These are phyloP conservation scores for Martensiomyces pterosporus DNA, from an alignment of 192 early-diverging fungal genomes.

Conservation along the genomic window DNA sequence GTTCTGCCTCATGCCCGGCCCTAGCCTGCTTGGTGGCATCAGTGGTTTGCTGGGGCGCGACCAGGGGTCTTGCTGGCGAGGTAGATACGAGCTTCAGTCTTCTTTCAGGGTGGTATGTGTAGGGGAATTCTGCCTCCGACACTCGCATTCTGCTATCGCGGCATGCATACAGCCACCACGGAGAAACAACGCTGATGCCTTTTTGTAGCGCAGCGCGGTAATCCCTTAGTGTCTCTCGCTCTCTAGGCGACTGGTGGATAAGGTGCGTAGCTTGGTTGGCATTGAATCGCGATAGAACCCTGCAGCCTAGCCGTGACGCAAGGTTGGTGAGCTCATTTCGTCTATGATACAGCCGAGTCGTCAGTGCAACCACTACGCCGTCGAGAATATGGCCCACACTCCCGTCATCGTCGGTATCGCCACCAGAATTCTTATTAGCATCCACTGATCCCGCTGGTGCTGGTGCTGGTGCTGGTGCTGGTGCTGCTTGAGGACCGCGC, in stretches of 20 bases:
- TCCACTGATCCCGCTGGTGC: too few relatives aligned
- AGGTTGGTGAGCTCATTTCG: conserved; percentile 30
- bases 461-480: not conserved
- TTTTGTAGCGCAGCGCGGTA: conserved; percentile 22
- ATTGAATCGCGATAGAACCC: conserved; percentile 31
- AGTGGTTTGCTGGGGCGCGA: too few relatives aligned
- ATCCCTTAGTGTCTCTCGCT: conserved; percentile 36
- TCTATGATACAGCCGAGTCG: conserved; percentile 32
- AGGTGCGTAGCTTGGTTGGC: conserved; percentile 30
- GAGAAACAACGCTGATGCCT: conserved; percentile 36
- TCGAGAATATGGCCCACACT: conserved; percentile 3
- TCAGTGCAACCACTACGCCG: conserved; percentile 31
- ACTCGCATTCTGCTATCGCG: conserved; percentile 14
- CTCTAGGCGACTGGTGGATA: conserved; percentile 45
- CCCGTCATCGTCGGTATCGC: not conserved
- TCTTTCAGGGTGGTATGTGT: conserved; percentile 38
- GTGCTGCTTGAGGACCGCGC: not conserved
- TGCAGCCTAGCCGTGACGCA: conserved; percentile 31
- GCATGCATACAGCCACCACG: conserved; percentile 51
- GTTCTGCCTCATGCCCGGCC: too few relatives aligned
- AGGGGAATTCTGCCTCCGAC: conserved; percentile 32
- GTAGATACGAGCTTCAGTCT: conserved; percentile 27
- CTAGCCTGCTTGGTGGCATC: too few relatives aligned
- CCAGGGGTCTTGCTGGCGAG: conserved; percentile 9
- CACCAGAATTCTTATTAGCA: too few relatives aligned